A percentile compares a stretch with the other conserved stretches of the same genome.
Evolutionary conservation across 495 filamentous ascomycete genomes (phyloP).

Genomic region (Neurospora tetraspora): DNA sequence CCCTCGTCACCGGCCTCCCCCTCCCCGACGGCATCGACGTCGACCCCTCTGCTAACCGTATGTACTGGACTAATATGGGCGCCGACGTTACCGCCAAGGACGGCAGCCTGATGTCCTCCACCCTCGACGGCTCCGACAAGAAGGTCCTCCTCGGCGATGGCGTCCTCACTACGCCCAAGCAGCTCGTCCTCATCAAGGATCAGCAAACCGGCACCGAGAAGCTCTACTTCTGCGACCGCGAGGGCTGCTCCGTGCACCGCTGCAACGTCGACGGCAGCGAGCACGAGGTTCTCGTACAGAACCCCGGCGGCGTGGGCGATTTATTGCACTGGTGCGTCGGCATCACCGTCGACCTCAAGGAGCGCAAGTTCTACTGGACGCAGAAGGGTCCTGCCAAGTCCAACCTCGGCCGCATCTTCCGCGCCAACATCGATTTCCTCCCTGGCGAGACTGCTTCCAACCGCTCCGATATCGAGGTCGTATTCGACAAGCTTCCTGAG

Average conservation of each 20-base stretch:
- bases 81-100: constrained; percentile 17
- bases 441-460: constrained; percentile 1
- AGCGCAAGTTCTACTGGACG: constrained; percentile 43
- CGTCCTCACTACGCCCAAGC: constrained; percentile 43
- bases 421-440: constrained; percentile 25
- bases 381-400: constrained; percentile 44
- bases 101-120: constrained; percentile 32
- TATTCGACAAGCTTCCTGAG: constrained; percentile 39
- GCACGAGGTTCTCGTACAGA: constrained; percentile 32
- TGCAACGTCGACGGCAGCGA: constrained; percentile 34
- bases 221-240: constrained; percentile 46
- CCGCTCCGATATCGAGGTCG: constrained; percentile 29
- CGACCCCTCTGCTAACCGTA: constrained; percentile 17
- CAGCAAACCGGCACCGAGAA: not conserved
- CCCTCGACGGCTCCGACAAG: constrained; percentile 33
- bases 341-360: constrained; percentile 27
- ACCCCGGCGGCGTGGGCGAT: constrained; percentile 9
- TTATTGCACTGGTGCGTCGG: constrained; percentile 44
- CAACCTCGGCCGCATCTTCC: constrained; percentile 36
- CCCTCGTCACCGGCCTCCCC: constrained; percentile 21
- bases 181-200: constrained; percentile 29
- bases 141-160: constrained; percentile 21
- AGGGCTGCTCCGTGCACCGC: constrained; percentile 38
- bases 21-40: constrained; percentile 43
- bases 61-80: constrained; percentile 51